These are phyloP conservation scores for Phytophthora idaei DNA, from an alignment of 352 stramenopile genomes.

Conservation along the genomic window DNA sequence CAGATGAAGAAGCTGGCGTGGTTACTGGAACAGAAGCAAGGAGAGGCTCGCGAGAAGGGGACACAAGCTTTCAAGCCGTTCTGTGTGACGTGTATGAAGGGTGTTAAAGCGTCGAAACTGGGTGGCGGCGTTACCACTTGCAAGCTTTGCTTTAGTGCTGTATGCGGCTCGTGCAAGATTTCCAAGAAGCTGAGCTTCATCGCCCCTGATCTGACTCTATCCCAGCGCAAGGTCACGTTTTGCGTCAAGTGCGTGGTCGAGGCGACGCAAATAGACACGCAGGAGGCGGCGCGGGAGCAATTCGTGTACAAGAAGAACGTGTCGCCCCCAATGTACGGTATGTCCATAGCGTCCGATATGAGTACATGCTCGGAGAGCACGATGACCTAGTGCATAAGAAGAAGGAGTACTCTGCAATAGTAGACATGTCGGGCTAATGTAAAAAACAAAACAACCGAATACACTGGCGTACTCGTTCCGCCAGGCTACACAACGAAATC, in stretches of 20 bases:
- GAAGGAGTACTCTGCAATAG: too few species aligned
- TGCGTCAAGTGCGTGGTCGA: constrained; percentile 29
- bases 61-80: constrained; percentile 10
- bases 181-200: constrained; percentile 36
- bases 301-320: constrained; percentile 25
- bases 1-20: constrained; percentile 43
- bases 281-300: constrained; percentile 27
- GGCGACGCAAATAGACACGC: constrained; percentile 23
- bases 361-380: constrained; percentile 26
- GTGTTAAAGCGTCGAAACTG: constrained; percentile 15
- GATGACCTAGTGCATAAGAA: neutral
- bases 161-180: constrained; percentile 32
- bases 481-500: too few species aligned
- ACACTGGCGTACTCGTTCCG: too few species aligned
- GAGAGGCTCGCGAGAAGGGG: constrained; percentile 8
- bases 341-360: constrained; percentile 17
- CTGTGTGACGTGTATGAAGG: constrained; percentile 34
- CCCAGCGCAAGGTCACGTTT: constrained; percentile 30
- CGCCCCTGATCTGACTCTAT: constrained; percentile 19
- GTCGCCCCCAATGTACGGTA: constrained; percentile 6
- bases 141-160: constrained; percentile 31
- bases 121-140: constrained; percentile 15
- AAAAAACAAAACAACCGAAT: too few species aligned
- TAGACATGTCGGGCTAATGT: too few species aligned
- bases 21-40: constrained; percentile 26